Base-by-base conservation (phyloP, 306 rosid genomes). In the Cicer cuneatum region DNA sequence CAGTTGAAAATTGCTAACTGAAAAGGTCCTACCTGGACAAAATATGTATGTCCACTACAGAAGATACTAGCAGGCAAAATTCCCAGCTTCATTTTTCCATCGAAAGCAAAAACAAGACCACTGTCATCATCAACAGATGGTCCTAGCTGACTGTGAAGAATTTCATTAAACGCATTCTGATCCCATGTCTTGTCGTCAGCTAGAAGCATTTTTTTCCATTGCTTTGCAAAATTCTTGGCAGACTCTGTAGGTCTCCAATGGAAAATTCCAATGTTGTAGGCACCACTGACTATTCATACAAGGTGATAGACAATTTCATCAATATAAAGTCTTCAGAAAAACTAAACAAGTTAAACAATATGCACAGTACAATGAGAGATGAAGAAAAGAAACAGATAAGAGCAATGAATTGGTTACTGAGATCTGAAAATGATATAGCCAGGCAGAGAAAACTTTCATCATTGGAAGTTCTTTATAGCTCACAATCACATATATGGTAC, bases 21-120 rank as follows among this genome's bases (percentile, higher is more conserved):
- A 24, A 46, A 29, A 66, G 24, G 47, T 64, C 78, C 45, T 71
- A 89, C 99, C 99, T 94, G 99, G 42, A 94, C 95, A 86, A 94
- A 94, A 87, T 87, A 94, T 64, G 96, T 88, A 81, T 94, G 99
- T 45, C 99, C 96, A 78, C 99, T 87, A 58, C 97, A 94, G 84
- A 91, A 92, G 69, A 94, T 87, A 87, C 96, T 92, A 35, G 97
- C 96, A 12, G 97, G 99, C 80, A 94, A 83, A 77, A 92, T 74
- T 84, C 99, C 99, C 64, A 94, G 81, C 90, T 92, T 94, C 75
- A 92, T 83, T 75, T 84, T 85, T 69, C 97, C 96, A 86, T 94
- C 96, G 78, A 78, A 91, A 81, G 95, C 91, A 84, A 76, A 94
- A 42, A 80, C 89, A 76, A 94, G 95, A 66, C 88, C 93, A 18